Conservation (phyloP, 495 filamentous ascomycete species). For the Penicillium coffeae region DNA sequence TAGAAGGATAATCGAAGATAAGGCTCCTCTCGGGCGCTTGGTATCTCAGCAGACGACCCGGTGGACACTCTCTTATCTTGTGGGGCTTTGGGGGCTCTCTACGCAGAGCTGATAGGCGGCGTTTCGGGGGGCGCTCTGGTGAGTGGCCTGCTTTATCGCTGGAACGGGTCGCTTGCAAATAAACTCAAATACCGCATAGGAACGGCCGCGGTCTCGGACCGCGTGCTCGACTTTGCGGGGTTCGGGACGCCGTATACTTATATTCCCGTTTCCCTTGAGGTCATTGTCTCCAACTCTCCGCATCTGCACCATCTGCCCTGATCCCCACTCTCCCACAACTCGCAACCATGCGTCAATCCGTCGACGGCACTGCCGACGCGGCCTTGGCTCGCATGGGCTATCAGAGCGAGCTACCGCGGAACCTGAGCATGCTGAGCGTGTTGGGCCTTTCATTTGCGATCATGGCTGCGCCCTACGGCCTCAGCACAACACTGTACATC, state of each 20-base stretch:
- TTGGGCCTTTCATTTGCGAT: constrained; percentile 58
- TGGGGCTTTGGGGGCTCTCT: not conserved
- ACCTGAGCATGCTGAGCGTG: constrained; percentile 62
- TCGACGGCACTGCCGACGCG: constrained; percentile 46
- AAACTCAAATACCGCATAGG: constrained; percentile 1
- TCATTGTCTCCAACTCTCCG: too few relatives aligned
- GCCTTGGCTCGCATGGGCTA: constrained; percentile 60
- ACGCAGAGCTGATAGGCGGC: not conserved
- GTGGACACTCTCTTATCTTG: not conserved
- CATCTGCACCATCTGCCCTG: not conserved
- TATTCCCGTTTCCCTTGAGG: too few relatives aligned
- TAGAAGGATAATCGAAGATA: not conserved
- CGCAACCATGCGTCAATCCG: constrained; percentile 22
- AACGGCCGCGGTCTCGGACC: constrained; percentile 26
- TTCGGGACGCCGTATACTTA: too few relatives aligned
- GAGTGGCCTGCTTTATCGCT: too few relatives aligned
- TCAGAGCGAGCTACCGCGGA: constrained; percentile 57
- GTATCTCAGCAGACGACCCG: not conserved
- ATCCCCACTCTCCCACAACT: not conserved
- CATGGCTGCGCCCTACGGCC: constrained; percentile 62
- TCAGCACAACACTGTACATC: constrained; percentile 68
- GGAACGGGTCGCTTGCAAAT: too few relatives aligned
- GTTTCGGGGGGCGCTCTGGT: constrained; percentile 2
- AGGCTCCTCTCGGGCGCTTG: not conserved
- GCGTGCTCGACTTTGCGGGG: constrained; percentile 3